phyloP scores from a whole-genome alignment of 768 basidiomycete genomes.

The Dioszegia aurantiaca region DNA sequence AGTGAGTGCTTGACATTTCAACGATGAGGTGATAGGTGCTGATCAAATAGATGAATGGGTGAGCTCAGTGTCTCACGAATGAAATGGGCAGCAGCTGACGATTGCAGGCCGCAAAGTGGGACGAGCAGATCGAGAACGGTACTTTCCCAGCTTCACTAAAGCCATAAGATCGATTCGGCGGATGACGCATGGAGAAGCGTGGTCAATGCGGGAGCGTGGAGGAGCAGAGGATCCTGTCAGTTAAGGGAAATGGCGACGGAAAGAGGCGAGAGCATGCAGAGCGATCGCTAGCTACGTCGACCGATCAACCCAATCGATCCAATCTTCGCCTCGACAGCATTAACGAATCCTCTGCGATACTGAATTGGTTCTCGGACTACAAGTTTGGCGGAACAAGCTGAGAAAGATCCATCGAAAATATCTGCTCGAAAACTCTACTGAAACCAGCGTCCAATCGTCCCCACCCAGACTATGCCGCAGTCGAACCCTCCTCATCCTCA shows the following conservation, averaged over 20 bases:
- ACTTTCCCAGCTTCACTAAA: conserved; percentile 90
- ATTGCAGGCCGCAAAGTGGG: conserved; percentile 75
- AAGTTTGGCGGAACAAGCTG: too few relatives aligned
- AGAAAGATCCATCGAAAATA: too few relatives aligned
- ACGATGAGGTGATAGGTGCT: conserved; percentile 5
- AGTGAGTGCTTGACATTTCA: conserved; percentile 61
- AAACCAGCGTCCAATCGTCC: not conserved
- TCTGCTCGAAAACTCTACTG: too few relatives aligned
- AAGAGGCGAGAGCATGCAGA: too few relatives aligned
- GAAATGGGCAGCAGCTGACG: not conserved
- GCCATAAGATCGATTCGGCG: conserved; percentile 56
- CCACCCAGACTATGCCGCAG: not conserved
- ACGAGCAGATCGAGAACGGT: conserved; percentile 89
- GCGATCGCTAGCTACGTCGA: not conserved
- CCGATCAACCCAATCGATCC: too few relatives aligned
- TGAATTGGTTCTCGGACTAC: too few relatives aligned
- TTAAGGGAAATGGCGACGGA: too few relatives aligned
- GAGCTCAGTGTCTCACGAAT: conserved; percentile 29
- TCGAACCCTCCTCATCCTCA: conserved; percentile 60
- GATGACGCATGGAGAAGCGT: too few relatives aligned
- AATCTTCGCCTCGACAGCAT: too few relatives aligned
- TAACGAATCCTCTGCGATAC: too few relatives aligned
- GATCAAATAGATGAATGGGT: conserved; percentile 81
- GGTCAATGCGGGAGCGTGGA: not conserved
- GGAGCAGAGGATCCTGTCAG: not conserved